A percentile compares a stretch with the other conserved stretches of the same genome.
Evolutionary conservation across 2,329 filamentous ascomycete genomes (phyloP).

Genomic region (Cladosporium sp.): DNA sequence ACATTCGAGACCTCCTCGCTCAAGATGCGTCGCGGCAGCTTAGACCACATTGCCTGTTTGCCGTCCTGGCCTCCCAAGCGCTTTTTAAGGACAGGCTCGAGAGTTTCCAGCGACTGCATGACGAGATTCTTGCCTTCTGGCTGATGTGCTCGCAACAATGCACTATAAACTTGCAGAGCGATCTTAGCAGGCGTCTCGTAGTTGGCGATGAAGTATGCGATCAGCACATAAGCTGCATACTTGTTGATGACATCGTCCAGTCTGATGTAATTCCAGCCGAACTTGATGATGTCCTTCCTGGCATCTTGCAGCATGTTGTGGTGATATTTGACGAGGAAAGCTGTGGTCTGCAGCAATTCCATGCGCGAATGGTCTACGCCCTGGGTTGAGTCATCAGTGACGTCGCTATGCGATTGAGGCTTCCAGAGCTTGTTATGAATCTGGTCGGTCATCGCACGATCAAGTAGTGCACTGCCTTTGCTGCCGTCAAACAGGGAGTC

Average conservation of each 20-base stretch:
- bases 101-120: conserved; percentile 87
- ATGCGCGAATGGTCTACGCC: conserved; percentile 94
- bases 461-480: conserved; percentile 69
- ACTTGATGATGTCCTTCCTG: conserved; percentile 97
- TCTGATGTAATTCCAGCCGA: conserved; percentile 96
- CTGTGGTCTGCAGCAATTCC: conserved; percentile 91
- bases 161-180: conserved; percentile 89
- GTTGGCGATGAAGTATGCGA: conserved; percentile 94
- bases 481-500: conserved; percentile 48
- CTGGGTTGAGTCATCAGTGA: conserved; percentile 73
- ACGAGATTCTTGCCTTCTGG: conserved; percentile 90
- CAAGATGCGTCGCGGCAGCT: conserved; percentile 83
- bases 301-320: conserved; percentile 81
- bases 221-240: conserved; percentile 93
- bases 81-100: conserved; percentile 90
- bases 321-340: conserved; percentile 93
- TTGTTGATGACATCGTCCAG: conserved; percentile 99
- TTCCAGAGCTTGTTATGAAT: conserved; percentile 94
- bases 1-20: conserved; percentile 92
- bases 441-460: conserved; percentile 80
- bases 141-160: conserved; percentile 85
- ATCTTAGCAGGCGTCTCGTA: conserved; percentile 97
- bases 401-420: conserved; percentile 69
- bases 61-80: conserved; percentile 69
- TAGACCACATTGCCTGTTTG: conserved; percentile 78